Conservation (phyloP, 177 flowering plant genomes). For the Vitis hybrid region DNA sequence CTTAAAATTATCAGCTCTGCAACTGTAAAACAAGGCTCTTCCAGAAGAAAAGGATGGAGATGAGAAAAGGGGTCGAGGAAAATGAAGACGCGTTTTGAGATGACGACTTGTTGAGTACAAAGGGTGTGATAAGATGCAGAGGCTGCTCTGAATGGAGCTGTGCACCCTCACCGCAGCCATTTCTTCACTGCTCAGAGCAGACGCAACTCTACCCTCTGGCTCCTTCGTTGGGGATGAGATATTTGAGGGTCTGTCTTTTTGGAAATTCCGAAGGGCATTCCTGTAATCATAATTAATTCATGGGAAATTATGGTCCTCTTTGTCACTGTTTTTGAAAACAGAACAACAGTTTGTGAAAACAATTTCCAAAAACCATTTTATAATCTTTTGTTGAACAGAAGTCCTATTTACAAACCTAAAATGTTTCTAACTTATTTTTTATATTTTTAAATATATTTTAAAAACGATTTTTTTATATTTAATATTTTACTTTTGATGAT, state of each 20-base stretch:
- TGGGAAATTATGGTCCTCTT: too few species aligned
- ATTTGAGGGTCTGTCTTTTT: not conserved
- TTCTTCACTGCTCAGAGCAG: not conserved
- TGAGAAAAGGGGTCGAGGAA: slow-evolving; percentile 23
- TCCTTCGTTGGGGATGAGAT: not conserved
- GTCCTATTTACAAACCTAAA: too few species aligned
- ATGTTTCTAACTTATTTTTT: too few species aligned
- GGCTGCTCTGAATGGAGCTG: slow-evolving; percentile 33
- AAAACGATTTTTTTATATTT: too few species aligned
- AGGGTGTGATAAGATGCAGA: slow-evolving; percentile 36
- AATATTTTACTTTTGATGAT: too few species aligned
- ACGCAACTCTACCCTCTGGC: not conserved
- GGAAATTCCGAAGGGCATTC: not conserved
- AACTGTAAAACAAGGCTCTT: slow-evolving; percentile 30
- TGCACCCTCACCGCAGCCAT: slow-evolving; percentile 49
- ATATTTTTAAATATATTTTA: too few species aligned
- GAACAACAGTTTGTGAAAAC: too few species aligned
- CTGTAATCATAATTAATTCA: too few species aligned
- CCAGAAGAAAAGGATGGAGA: slow-evolving; percentile 13
- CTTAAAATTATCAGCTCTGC: slow-evolving; percentile 7
- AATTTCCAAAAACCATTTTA: too few species aligned
- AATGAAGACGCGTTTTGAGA: slow-evolving; percentile 17
- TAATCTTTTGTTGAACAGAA: too few species aligned
- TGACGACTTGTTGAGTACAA: slow-evolving; percentile 17
- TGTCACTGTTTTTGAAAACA: too few species aligned